These are phyloP conservation scores for Reticulomyxa filosa DNA, from an alignment of 78 protist genomes.

Conservation along the genomic window DNA sequence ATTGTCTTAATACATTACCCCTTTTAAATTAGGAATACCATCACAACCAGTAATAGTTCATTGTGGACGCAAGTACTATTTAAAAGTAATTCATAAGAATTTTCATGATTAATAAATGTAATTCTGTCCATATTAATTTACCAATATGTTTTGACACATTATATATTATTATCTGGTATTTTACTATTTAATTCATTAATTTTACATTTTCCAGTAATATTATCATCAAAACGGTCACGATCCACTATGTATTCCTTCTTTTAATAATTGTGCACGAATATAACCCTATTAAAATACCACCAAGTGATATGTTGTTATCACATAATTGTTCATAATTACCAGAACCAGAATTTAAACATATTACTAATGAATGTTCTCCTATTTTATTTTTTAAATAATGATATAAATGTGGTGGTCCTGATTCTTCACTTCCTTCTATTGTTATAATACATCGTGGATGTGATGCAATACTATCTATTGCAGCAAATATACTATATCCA, in stretches of 20 bases:
- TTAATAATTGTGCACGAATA: too few species aligned
- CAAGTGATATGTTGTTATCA: slow-evolving; percentile 43
- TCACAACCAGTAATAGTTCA: slow-evolving; percentile 51
- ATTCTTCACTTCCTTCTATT: not conserved
- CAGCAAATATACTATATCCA: slow-evolving; percentile 57
- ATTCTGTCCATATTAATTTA: too few species aligned
- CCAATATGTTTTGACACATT: too few species aligned
- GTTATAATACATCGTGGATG: not conserved
- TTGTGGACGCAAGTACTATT: slow-evolving; percentile 43
- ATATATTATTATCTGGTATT: too few species aligned
- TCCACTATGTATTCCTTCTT: too few species aligned
- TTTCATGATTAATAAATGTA: too few species aligned
- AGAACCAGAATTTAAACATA: slow-evolving; percentile 61
- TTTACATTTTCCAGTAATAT: too few species aligned
- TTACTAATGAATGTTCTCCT: slow-evolving; percentile 28
- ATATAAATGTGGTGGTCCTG: not conserved
- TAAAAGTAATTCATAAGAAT: too few species aligned
- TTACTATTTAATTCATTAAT: too few species aligned
- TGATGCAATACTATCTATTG: slow-evolving; percentile 39
- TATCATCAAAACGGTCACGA: too few species aligned
- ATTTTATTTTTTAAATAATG: not conserved
- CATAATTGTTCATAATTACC: slow-evolving; percentile 47
- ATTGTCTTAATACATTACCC: slow-evolving; percentile 55
- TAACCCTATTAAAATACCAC: too few species aligned
- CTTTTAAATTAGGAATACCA: slow-evolving; percentile 37